phyloP scores from a whole-genome alignment of 129 eudicot species.

The Arctium lappa region DNA sequence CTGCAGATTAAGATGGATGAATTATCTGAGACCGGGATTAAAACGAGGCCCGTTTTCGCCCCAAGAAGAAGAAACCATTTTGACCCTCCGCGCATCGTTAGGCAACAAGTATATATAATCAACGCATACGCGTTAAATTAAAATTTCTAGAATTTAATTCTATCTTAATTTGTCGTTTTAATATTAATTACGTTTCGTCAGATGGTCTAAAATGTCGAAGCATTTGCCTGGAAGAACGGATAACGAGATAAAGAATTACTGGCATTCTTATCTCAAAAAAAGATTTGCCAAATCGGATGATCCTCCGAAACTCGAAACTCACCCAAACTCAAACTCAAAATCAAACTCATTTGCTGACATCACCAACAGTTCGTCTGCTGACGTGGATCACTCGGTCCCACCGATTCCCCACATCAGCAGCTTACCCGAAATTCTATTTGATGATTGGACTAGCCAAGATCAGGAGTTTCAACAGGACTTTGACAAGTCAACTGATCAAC shows the following conservation, averaged over 20 bases:
- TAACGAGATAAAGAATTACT: constrained; percentile 54
- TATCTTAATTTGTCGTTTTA: neutral
- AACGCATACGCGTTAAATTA: neutral
- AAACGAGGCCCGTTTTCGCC: constrained; percentile 45
- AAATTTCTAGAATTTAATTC: neutral
- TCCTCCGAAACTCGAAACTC: neutral
- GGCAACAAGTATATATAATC: constrained; percentile 60
- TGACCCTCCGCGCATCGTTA: constrained; percentile 42
- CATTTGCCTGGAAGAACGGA: constrained; percentile 65
- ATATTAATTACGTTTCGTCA: neutral
- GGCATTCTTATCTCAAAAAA: constrained; percentile 59
- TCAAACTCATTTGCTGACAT: neutral
- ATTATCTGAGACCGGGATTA: constrained; percentile 56
- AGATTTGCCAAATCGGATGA: neutral
- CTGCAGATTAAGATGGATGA: neutral
- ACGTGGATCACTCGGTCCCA: constrained; percentile 8
- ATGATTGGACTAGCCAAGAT: constrained; percentile 53
- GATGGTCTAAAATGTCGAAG: constrained; percentile 63
- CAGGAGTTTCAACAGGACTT: constrained; percentile 17
- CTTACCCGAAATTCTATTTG: constrained; percentile 42
- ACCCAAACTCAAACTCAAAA: neutral
- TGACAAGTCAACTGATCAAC: neutral
- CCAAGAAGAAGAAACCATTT: constrained; percentile 45
- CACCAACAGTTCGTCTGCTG: neutral
- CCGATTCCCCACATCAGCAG: neutral